These are phyloP conservation scores for Carex sylvatica DNA, from an alignment of 202 grass and related monocot genomes.

Conservation along the genomic window DNA sequence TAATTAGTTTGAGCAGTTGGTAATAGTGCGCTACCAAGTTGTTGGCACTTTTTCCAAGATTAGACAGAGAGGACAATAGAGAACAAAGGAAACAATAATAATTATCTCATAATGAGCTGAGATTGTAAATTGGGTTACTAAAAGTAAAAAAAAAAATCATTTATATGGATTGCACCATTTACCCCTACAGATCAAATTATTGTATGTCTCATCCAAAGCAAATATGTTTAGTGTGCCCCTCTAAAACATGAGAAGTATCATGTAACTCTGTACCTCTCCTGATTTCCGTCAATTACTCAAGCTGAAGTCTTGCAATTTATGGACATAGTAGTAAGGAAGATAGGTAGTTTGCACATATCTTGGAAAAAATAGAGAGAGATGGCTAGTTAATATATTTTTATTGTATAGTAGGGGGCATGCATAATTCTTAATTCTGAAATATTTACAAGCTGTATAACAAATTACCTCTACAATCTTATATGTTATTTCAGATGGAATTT, in stretches of 20 bases:
- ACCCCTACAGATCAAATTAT: not conserved
- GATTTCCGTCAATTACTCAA: not conserved
- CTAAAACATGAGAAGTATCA: not conserved
- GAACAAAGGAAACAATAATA: not conserved
- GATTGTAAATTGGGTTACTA: slow-evolving; percentile 1
- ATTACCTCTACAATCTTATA: not conserved
- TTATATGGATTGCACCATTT: not conserved
- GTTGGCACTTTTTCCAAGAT: not conserved
- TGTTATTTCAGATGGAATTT: slow-evolving; percentile 67
- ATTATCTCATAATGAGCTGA: not conserved
- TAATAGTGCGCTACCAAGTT: not conserved
- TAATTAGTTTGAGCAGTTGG: not conserved
- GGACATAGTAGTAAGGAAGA: not conserved
- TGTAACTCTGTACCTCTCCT: not conserved
- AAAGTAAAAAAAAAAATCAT: not conserved
- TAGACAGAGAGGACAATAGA: not conserved
- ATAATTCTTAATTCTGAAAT: not conserved
- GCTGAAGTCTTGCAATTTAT: not conserved
- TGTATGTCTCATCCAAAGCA: not conserved
- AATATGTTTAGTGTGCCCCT: not conserved
- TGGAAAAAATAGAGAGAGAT: slow-evolving; percentile 3
- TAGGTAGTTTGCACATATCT: not conserved
- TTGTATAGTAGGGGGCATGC: not conserved
- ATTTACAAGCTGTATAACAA: not conserved
- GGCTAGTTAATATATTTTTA: not conserved